Base-by-base conservation (phyloP, 495 filamentous ascomycete species). In the Emericellopsis terricola region DNA sequence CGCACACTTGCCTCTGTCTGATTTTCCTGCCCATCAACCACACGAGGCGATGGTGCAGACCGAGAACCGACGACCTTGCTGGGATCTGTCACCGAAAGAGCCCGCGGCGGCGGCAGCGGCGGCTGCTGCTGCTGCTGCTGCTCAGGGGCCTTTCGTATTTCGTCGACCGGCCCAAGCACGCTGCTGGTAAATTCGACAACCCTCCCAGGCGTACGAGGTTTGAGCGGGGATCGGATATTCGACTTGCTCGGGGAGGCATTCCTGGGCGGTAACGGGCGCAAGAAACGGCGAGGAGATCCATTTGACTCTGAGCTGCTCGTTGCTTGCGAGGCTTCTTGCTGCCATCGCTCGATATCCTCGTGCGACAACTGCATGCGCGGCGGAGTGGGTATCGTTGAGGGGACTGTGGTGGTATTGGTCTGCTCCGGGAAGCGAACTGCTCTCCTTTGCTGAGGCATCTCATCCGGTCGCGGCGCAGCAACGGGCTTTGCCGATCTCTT, bases 221-320 rank as follows among this genome's bases (percentile, higher is more conserved):
- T 68, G 13, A 65, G 41, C 2, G 66, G 64, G 10, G 64, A 67
- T 34, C 66, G 57, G 18, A 70, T 46, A 40, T 49, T 62, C 1
- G 64, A 68, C 39, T 69, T 70, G 9, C 42, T 50, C 0, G 66
- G 66, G 2, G 64, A 69, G 10, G 47, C 45, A 5, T 50, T 46
- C 15, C 52, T 54, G 38, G 55, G 41, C 19, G 52, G 51, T 6
- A 43, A 34, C 2, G 47, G 37, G 28, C 40, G 41, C 3, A 41
- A 42, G 3, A 34, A 31, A 1, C 29, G 34, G 4, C 23, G 31
- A 2, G 29, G 29, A 31, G 40, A 26, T 11, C 6, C 23, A 26
- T 26, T 11, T 26, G 23, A 47, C 20, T 30, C 36, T 0, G 33
- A 29, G 10, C 38, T 30, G 19, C 34, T 36, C 30, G 23, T 15